Percentiles rank a stretch among this genome's conserved stretches.
These are phyloP conservation scores for Aspergillus hortae DNA, from an alignment of 2,329 filamentous ascomycete genomes.

Conservation along the genomic window DNA sequence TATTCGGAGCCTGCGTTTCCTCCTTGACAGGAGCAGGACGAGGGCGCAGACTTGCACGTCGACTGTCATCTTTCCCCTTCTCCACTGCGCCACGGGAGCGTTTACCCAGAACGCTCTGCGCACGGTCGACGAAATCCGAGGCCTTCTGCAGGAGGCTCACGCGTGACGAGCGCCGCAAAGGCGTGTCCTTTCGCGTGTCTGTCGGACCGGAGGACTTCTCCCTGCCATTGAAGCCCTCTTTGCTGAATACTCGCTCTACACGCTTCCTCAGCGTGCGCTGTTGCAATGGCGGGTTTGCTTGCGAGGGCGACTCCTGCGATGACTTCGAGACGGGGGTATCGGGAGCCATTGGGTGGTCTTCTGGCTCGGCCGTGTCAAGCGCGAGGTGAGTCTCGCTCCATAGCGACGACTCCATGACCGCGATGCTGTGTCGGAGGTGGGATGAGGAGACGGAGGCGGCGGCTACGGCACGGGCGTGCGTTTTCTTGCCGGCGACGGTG, in stretches of 20 bases:
- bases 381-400: slow-evolving; percentile 23
- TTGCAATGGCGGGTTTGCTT: slow-evolving; percentile 23
- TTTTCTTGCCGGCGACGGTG: slow-evolving; percentile 35
- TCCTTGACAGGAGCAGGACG: slow-evolving; percentile 26
- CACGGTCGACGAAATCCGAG: slow-evolving; percentile 47
- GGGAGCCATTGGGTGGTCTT: slow-evolving; percentile 26
- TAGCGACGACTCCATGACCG: slow-evolving; percentile 36
- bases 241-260: slow-evolving; percentile 25
- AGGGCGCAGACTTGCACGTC: slow-evolving; percentile 57
- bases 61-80: slow-evolving; percentile 54
- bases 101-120: slow-evolving; percentile 57
- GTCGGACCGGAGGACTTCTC: slow-evolving; percentile 19
- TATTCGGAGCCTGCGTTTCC: slow-evolving; percentile 13
- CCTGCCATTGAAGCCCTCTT: slow-evolving; percentile 19
- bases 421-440: slow-evolving; percentile 38
- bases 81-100: slow-evolving; percentile 55
- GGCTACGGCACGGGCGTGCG: slow-evolving; percentile 18
- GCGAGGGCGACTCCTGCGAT: slow-evolving; percentile 26
- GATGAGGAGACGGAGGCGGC: slow-evolving; percentile 11
- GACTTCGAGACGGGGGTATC: slow-evolving; percentile 35
- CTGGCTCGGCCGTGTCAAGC: slow-evolving; percentile 16
- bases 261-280: slow-evolving; percentile 31
- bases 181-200: slow-evolving; percentile 24
- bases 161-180: slow-evolving; percentile 41
- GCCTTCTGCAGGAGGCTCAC: slow-evolving; percentile 41